Percentiles rank a stretch among this genome's conserved stretches.
These are phyloP conservation scores for Aspergillus carlsbadensis DNA, from an alignment of 495 filamentous ascomycete genomes.

Conservation along the genomic window DNA sequence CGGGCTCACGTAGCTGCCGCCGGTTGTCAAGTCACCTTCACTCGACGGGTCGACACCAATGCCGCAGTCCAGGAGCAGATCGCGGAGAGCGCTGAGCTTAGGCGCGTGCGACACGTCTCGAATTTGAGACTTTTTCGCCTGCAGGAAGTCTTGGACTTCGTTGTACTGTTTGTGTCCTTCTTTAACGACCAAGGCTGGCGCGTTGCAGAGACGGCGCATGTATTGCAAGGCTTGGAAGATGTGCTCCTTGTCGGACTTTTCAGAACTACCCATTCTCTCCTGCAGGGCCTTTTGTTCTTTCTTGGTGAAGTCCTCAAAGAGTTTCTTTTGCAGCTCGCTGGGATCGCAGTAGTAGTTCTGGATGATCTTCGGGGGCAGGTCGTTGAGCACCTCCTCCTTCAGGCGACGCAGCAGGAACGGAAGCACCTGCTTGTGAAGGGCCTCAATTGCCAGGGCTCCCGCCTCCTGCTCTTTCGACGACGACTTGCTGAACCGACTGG, in stretches of 20 bases:
- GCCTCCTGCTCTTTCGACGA: slow-evolving; percentile 98
- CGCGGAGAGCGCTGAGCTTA: slow-evolving; percentile 84
- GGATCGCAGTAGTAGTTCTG: slow-evolving; percentile 99
- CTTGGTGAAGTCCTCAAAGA: slow-evolving; percentile 95
- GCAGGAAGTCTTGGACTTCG: slow-evolving; percentile 72
- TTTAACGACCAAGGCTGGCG: slow-evolving; percentile 91
- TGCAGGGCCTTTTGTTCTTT: slow-evolving; percentile 82
- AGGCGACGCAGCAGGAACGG: slow-evolving; percentile 94
- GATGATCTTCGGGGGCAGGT: slow-evolving; percentile 95
- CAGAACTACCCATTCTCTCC: slow-evolving; percentile 70
- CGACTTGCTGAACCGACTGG: slow-evolving; percentile 90
- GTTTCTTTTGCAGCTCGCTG: slow-evolving; percentile 87
- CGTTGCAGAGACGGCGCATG: slow-evolving; percentile 99
- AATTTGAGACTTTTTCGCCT: slow-evolving; percentile 66
- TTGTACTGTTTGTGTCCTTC: slow-evolving; percentile 89
- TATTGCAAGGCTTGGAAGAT: slow-evolving; percentile 99
- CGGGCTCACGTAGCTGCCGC: slow-evolving; percentile 81
- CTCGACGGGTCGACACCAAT: slow-evolving; percentile 68
- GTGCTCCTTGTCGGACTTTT: slow-evolving; percentile 92
- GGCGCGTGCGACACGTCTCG: slow-evolving; percentile 87
- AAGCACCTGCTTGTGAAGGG: slow-evolving; percentile 94
- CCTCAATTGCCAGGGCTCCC: slow-evolving; percentile 92
- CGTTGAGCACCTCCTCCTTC: slow-evolving; percentile 96
- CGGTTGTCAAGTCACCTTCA: slow-evolving; percentile 59
- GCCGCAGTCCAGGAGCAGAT: slow-evolving; percentile 91